A percentile compares a stretch with the other conserved stretches of the same genome.
These are phyloP conservation scores for Vicia faba DNA, from an alignment of 306 rosid genomes.

Conservation along the genomic window DNA sequence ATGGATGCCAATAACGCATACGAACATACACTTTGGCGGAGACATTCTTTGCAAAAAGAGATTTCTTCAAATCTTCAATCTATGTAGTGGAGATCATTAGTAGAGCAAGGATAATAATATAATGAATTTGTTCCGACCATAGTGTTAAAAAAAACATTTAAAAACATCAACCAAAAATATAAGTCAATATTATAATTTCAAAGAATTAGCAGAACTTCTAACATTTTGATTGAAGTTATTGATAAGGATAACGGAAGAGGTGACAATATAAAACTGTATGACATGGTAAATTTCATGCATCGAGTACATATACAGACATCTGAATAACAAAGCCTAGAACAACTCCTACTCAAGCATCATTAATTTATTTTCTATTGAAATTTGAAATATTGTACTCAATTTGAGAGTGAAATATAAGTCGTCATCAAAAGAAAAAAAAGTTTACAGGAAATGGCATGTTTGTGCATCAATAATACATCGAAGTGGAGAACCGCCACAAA, in stretches of 20 bases:
- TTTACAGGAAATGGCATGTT: slow-evolving; percentile 45
- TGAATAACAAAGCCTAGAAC: slow-evolving; percentile 19
- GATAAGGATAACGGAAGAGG: background rate
- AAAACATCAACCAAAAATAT: no score
- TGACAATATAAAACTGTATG: background rate
- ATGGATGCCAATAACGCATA: no score
- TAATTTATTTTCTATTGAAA: slow-evolving; percentile 31
- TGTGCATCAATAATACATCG: slow-evolving; percentile 85
- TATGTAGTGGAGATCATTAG: background rate
- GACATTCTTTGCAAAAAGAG: no score
- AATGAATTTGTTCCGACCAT: background rate
- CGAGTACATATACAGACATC: background rate
- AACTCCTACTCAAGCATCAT: slow-evolving; percentile 22
- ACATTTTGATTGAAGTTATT: background rate
- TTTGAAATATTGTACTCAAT: slow-evolving; percentile 13
- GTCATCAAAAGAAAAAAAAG: background rate
- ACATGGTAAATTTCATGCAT: background rate
- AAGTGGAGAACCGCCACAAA: slow-evolving; percentile 97
- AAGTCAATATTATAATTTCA: background rate
- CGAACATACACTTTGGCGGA: no score
- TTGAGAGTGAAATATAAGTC: slow-evolving; percentile 27
- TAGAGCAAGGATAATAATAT: background rate
- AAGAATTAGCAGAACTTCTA: background rate
- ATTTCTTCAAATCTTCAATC: no score
- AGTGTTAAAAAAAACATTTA: background rate